Conservation (phyloP, 305 asterid species). For the Fraxinus floribunda region DNA sequence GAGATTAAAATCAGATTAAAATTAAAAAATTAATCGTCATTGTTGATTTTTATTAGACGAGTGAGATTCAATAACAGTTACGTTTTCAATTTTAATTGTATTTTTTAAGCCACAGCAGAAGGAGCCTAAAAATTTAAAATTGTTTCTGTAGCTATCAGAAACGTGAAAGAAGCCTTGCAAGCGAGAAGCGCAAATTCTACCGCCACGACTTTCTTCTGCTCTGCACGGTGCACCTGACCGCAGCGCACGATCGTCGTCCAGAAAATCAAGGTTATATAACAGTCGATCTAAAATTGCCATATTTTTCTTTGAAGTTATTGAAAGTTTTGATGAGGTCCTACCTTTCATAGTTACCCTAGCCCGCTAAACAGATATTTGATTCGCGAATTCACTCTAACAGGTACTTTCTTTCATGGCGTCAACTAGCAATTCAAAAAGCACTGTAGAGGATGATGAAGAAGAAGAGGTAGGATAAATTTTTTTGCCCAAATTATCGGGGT, state of each 20-base stretch:
- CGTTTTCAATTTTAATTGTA: no score
- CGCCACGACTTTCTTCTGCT: neutral
- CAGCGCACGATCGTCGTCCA: neutral
- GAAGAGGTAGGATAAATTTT: constrained; percentile 33
- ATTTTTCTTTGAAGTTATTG: neutral
- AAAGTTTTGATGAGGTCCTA: no score
- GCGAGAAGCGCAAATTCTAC: neutral
- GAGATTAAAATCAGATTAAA: no score
- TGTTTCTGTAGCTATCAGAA: neutral
- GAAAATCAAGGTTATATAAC: neutral
- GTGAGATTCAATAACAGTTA: no score
- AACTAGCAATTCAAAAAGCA: constrained; percentile 30
- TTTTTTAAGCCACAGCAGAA: no score
- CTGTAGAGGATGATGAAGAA: constrained; percentile 38
- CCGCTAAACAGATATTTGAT: neutral
- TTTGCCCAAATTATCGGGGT: neutral
- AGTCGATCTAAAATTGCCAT: neutral
- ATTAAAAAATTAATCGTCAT: no score
- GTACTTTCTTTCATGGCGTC: constrained; percentile 34
- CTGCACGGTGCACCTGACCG: neutral
- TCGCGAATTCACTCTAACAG: neutral
- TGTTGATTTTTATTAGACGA: no score
- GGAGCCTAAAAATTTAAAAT: neutral
- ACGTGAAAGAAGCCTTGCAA: neutral
- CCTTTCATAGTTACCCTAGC: no score